These are phyloP conservation scores for Austroboletus eburneus DNA, from an alignment of 768 basidiomycete species.

Conservation along the genomic window DNA sequence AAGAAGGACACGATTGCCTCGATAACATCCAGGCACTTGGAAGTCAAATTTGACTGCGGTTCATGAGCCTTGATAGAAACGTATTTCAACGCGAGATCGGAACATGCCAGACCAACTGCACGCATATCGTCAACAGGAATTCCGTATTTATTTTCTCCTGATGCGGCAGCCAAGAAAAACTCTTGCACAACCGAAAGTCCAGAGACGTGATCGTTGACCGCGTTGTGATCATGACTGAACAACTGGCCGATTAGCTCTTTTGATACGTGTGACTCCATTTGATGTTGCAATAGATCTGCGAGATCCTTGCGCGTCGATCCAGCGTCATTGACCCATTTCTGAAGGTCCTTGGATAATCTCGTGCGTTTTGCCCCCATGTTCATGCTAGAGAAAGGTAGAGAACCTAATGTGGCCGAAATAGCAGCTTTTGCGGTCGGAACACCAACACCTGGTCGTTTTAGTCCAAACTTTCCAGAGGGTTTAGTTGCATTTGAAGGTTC, in stretches of 20 bases:
- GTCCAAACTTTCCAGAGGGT: slow-evolving; percentile 35
- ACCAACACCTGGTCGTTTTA: slow-evolving; percentile 43
- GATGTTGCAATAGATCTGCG: slow-evolving; percentile 77
- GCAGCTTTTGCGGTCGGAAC: slow-evolving; percentile 29
- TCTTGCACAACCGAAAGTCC: slow-evolving; percentile 74
- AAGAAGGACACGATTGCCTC: slow-evolving; percentile 76
- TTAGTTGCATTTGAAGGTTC: slow-evolving; percentile 33
- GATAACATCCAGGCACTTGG: slow-evolving; percentile 85
- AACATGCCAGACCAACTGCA: slow-evolving; percentile 73
- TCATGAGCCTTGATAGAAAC: slow-evolving; percentile 86
- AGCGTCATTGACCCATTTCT: slow-evolving; percentile 82
- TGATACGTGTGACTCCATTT: slow-evolving; percentile 85
- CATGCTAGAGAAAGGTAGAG: slow-evolving; percentile 32
- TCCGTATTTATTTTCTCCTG: slow-evolving; percentile 52
- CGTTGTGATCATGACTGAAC: slow-evolving; percentile 95
- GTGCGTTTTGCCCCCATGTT: slow-evolving; percentile 50
- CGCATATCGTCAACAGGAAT: slow-evolving; percentile 45
- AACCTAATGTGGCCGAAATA: slow-evolving; percentile 30
- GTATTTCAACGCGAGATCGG: slow-evolving; percentile 92
- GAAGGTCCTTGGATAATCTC: slow-evolving; percentile 69
- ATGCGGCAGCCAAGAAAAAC: slow-evolving; percentile 59
- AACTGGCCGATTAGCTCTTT: slow-evolving; percentile 71
- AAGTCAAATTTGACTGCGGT: slow-evolving; percentile 83
- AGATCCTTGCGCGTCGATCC: slow-evolving; percentile 84
- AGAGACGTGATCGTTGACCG: slow-evolving; percentile 86